phyloP scores from a whole-genome alignment of 176 grass and related monocot genomes.

The Triticum urartu region DNA sequence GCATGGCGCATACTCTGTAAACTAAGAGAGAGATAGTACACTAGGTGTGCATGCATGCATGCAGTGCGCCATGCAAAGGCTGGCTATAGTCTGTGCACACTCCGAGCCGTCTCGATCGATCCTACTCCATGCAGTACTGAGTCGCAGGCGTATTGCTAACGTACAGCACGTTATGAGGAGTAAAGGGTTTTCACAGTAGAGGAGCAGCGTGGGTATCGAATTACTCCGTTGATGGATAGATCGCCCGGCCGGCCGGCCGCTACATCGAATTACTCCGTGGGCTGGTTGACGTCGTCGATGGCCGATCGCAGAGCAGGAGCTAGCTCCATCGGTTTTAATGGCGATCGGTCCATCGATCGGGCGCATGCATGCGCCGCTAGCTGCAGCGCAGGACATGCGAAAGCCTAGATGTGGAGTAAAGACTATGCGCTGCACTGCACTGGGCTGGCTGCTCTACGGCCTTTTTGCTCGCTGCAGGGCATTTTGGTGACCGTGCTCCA shows the following conservation, averaged over 20 bases:
- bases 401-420: neutral
- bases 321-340: neutral
- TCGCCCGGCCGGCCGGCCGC: neutral
- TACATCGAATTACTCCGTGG: too few species aligned
- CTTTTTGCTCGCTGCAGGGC: too few species aligned
- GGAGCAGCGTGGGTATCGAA: neutral
- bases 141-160: too few species aligned
- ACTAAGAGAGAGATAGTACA: too few species aligned
- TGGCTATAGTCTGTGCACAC: too few species aligned
- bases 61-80: neutral
- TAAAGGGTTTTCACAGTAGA: neutral
- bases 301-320: neutral
- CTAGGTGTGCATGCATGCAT: neutral
- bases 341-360: neutral
- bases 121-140: neutral
- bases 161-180: too few species aligned
- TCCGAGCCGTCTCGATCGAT: neutral
- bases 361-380: neutral
- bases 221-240: neutral
- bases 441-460: too few species aligned
- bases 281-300: neutral
- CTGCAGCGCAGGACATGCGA: neutral
- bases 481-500: too few species aligned
- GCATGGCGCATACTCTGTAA: too few species aligned
- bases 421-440: neutral